phyloP scores from a whole-genome alignment of 2,329 filamentous ascomycete species.

The Xylaria sp. region DNA sequence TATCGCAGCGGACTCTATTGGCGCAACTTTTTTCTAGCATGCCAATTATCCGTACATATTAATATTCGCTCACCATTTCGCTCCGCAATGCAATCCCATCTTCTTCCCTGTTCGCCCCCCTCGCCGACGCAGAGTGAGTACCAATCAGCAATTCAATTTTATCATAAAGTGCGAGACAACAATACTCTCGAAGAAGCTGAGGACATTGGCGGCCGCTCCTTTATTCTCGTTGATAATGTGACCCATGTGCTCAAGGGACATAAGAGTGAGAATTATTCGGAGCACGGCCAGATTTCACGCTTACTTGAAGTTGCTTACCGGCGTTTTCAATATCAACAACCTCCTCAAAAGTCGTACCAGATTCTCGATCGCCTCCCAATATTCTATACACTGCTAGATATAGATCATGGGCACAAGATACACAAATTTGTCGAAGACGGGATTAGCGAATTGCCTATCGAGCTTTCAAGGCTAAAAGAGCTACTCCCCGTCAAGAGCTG shows the following conservation, averaged over 20 bases:
- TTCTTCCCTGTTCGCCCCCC: not conserved
- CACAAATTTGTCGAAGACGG: slow-evolving; percentile 26
- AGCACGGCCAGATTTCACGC: slow-evolving; percentile 26
- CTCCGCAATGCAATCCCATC: slow-evolving; percentile 17
- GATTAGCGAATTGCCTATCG: slow-evolving; percentile 23
- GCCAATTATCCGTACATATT: not conserved
- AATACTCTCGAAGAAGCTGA: slow-evolving; percentile 24
- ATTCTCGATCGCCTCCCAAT: slow-evolving; percentile 27
- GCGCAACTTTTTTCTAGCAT: not conserved
- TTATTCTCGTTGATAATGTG: slow-evolving; percentile 22
- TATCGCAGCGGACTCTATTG: not conserved
- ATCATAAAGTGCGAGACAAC: slow-evolving; percentile 16
- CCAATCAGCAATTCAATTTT: slow-evolving; percentile 25
- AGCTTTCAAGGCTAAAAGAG: slow-evolving; percentile 7
- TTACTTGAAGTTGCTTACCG: slow-evolving; percentile 25
- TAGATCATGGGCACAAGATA: slow-evolving; percentile 26
- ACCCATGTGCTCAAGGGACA: slow-evolving; percentile 12
- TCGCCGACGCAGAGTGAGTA: slow-evolving; percentile 27
- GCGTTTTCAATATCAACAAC: slow-evolving; percentile 7
- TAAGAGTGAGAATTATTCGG: not conserved
- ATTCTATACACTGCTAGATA: slow-evolving; percentile 31
- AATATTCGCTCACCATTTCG: not conserved
- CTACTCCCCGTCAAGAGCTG: slow-evolving; percentile 3
- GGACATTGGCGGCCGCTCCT: slow-evolving; percentile 27
- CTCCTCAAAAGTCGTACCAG: slow-evolving; percentile 17